These are phyloP conservation scores for Cadophora gregata DNA, from an alignment of 2,329 filamentous ascomycete species.

Conservation along the genomic window DNA sequence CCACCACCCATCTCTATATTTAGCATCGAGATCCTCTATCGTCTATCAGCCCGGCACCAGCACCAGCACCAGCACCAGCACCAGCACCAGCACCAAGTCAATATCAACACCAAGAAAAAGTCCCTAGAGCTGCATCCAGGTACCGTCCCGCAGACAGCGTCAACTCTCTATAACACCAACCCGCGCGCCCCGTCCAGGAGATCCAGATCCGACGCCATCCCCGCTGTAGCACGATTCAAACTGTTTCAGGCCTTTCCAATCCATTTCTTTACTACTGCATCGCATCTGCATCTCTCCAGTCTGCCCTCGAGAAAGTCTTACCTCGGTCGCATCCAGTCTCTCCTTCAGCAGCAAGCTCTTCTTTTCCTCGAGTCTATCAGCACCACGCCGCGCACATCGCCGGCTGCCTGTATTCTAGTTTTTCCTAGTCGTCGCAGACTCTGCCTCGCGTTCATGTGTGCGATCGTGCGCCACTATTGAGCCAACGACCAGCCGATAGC, in stretches of 20 bases:
- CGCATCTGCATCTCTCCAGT: conserved; percentile 2
- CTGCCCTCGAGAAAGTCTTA: conserved; percentile 3
- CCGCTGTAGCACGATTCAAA: conserved; percentile 34
- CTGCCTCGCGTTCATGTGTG: conserved; percentile 28
- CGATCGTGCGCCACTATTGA: conserved; percentile 32
- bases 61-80: no score
- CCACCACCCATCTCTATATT: conserved; percentile 39
- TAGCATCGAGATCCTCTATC: conserved; percentile 41
- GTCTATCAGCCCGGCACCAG: conserved; percentile 35
- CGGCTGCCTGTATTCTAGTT: conserved; percentile 30
- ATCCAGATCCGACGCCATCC: conserved; percentile 18
- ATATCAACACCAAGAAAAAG: conserved; percentile 27
- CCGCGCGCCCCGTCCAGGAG: conserved; percentile 15
- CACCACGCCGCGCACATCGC: not conserved
- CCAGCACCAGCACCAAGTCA: no score
- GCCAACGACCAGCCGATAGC: conserved; percentile 23
- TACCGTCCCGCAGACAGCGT: conserved; percentile 22
- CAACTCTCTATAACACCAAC: conserved; percentile 32
- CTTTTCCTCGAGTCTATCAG: not conserved
- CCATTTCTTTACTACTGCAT: conserved; percentile 7
- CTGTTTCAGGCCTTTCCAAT: conserved; percentile 28
- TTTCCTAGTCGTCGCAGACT: conserved; percentile 22
- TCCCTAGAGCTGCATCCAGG: conserved; percentile 28
- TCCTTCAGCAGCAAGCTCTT: conserved; percentile 9
- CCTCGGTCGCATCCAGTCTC: conserved; percentile 20